Percentiles rank a stretch among this genome's conserved stretches.
These are phyloP conservation scores for Heliamphora exappendiculata DNA, from an alignment of 148 eudicot species.

Conservation along the genomic window DNA sequence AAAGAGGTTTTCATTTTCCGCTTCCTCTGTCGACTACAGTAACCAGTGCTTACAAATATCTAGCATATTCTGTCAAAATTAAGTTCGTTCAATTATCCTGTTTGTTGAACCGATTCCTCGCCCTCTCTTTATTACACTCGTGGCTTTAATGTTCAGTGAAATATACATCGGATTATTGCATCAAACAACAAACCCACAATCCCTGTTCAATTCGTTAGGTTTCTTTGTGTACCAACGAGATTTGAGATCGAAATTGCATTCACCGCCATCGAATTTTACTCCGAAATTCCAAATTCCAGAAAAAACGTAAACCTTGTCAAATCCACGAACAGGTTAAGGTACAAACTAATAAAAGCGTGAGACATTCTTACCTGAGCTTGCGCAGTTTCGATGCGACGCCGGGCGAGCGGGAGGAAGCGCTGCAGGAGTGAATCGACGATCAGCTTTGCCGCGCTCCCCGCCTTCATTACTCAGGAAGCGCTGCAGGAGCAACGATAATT, in stretches of 20 bases:
- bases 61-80: background rate
- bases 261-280: background rate
- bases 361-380: conserved; percentile 64
- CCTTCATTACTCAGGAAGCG: conserved; percentile 66
- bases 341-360: background rate
- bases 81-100: background rate
- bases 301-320: background rate
- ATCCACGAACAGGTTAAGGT: background rate
- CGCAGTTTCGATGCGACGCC: conserved; percentile 97
- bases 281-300: background rate
- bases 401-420: conserved; percentile 93
- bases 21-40: background rate
- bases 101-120: background rate
- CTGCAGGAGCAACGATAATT: background rate
- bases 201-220: background rate
- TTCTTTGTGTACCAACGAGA: background rate
- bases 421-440: conserved; percentile 91
- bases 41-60: background rate
- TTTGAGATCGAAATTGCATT: background rate
- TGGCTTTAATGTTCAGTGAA: background rate
- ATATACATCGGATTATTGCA: background rate
- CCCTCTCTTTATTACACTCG: background rate
- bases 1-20: too few species aligned
- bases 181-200: background rate
- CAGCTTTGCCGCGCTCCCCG: conserved; percentile 90